Evolutionary conservation across 768 basidiomycete species (phyloP).

Genomic region (Neoboletus subvelutipes): DNA sequence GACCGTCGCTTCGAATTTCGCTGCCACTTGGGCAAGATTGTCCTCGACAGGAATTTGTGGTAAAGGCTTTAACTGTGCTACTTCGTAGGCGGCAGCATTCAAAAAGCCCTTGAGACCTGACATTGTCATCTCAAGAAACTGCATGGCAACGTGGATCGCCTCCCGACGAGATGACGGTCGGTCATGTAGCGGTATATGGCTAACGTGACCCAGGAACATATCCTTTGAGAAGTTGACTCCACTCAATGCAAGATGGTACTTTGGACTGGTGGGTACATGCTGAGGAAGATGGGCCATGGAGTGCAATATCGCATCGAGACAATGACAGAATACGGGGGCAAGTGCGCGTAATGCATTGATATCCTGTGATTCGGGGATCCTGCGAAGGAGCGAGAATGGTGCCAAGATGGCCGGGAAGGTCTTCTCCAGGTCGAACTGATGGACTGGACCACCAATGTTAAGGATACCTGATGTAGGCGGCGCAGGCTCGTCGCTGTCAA

Average conservation of each 20-base stretch:
- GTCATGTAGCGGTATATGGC: slow-evolving; percentile 4
- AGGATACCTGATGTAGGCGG: slow-evolving; percentile 22
- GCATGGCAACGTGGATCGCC: slow-evolving; percentile 20
- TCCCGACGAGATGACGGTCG: slow-evolving; percentile 5
- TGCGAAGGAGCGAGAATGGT: slow-evolving; percentile 29
- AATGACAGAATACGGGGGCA: slow-evolving; percentile 22
- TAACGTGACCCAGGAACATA: slow-evolving; percentile 24
- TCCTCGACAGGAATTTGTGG: slow-evolving; percentile 21
- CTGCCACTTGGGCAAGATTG: neutral
- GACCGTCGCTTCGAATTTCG: neutral
- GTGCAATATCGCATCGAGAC: slow-evolving; percentile 28
- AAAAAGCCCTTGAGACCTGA: slow-evolving; percentile 34
- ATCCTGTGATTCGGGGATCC: slow-evolving; percentile 24
- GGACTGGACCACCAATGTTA: slow-evolving; percentile 1
- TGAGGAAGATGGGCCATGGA: slow-evolving; percentile 26
- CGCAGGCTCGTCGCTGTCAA: slow-evolving; percentile 26
- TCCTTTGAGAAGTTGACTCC: slow-evolving; percentile 23
- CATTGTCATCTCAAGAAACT: slow-evolving; percentile 33
- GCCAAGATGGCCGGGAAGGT: slow-evolving; percentile 38
- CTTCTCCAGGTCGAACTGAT: slow-evolving; percentile 32
- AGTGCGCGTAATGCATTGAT: slow-evolving; percentile 30
- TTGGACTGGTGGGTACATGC: slow-evolving; percentile 19
- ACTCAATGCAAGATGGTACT: slow-evolving; percentile 22
- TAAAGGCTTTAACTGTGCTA: slow-evolving; percentile 28
- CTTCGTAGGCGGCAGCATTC: slow-evolving; percentile 28